Evolutionary conservation across 2,329 filamentous ascomycete species (phyloP), one percentile per base, ranked within the genome.

Genomic region (Blastomyces emzantsi): DNA sequence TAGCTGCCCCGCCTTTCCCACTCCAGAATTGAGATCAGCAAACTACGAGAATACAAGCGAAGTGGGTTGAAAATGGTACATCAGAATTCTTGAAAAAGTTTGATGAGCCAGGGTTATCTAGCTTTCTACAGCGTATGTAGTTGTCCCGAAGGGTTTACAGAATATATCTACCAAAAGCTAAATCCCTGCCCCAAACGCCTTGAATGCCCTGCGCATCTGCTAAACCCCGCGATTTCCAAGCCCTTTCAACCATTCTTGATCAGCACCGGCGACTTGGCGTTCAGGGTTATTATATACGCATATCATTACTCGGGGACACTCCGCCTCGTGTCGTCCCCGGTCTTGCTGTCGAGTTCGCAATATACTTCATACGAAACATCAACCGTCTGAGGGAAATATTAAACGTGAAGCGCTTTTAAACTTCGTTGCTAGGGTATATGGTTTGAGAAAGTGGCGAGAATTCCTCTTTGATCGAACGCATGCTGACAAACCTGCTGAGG

Each of bases 391-490:
- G 52, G 52, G 45, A 43, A 28, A 30, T 11, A 19, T 28, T 11
- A 45, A 33, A 11, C 2, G 8, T 28, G 49, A 39, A 19, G 22
- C 25, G 13, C 3, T 30, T 25, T 22, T 55, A 61, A n/a, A 56
- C 52, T 45, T 87, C 85, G 75, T 91, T 91, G 77, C 87, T 90
- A 22, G 87, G 86, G 74, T 91, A 92, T 61, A 74, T 74, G 39
- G 90, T 85, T 74, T 81, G 79, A 47, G 81, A 82, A 33, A 84
- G 87, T 2, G 84, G 78, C 66, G 78, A 76, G 69, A 90, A 91
- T 79, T 91, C 88, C 81, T 92, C 89, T 83, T 89, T 89, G 71
- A 89, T 83, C 55, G 84, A 85, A 66, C 87, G 79, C 70, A 83
- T 76, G 74, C 85, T 88, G 62, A 88, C 85, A 72, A 89, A 89